phyloP scores from a whole-genome alignment of 768 basidiomycete genomes.

The Rhodotorula paludigena region DNA sequence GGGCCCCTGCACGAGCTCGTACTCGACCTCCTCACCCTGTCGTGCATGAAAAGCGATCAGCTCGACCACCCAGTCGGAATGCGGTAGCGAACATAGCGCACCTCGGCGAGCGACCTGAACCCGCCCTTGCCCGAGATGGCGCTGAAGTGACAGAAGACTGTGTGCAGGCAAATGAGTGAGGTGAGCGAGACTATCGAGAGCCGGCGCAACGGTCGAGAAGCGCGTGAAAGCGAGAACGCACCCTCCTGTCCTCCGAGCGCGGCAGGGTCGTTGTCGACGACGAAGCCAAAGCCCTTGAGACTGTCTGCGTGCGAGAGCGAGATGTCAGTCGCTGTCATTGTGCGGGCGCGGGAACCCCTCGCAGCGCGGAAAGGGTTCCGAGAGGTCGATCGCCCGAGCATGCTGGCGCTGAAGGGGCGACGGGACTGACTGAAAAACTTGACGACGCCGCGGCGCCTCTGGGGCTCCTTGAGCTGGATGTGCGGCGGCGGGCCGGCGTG shows the following conservation, averaged over 20 bases:
- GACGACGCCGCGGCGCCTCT: constrained; percentile 33
- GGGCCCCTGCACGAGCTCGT: constrained; percentile 42
- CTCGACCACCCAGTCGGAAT: too few relatives aligned
- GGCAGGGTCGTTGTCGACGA: constrained; percentile 41
- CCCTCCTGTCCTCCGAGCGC: constrained; percentile 44
- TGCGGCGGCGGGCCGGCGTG: constrained; percentile 34
- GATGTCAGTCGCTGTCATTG: not conserved
- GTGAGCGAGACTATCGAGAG: not conserved
- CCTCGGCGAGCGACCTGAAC: constrained; percentile 43
- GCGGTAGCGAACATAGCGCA: constrained; percentile 12
- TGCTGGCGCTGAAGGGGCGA: too few relatives aligned
- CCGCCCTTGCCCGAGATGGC: constrained; percentile 42
- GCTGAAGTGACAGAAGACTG: constrained; percentile 44
- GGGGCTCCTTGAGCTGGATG: constrained; percentile 30
- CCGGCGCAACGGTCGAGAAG: not conserved
- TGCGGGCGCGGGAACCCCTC: not conserved
- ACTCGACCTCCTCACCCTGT: constrained; percentile 42
- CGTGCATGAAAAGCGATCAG: too few relatives aligned
- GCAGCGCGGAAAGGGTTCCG: too few relatives aligned
- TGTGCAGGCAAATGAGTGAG: too few relatives aligned
- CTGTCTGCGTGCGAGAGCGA: constrained; percentile 2
- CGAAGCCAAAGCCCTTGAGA: constrained; percentile 43
- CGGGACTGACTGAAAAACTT: constrained; percentile 32
- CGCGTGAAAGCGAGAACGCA: not conserved
- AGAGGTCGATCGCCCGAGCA: too few relatives aligned